Conservation (phyloP, 805 yeast genomes). For the Monosporozyma siamensis region DNA sequence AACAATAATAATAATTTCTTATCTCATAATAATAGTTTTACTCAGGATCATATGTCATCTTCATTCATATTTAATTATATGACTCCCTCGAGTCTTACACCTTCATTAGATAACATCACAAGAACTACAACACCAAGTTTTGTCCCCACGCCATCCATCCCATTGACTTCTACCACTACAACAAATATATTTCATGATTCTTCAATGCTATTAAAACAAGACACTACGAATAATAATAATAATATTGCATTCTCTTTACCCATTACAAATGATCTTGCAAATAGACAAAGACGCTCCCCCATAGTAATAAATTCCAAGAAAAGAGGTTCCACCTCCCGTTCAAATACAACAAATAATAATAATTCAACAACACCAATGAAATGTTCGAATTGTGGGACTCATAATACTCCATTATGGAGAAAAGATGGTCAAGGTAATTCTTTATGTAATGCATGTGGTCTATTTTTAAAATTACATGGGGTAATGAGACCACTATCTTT, state of each 20-base stretch:
- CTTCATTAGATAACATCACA: neutral
- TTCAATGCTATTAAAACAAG: neutral
- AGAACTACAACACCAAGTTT: neutral
- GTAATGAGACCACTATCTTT: slow-evolving; percentile 82
- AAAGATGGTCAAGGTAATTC: slow-evolving; percentile 86
- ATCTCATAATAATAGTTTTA: neutral
- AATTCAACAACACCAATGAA: slow-evolving; percentile 20
- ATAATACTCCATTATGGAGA: slow-evolving; percentile 90
- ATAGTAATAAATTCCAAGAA: neutral
- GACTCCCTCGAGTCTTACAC: slow-evolving; percentile 1
- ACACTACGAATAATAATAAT: neutral
- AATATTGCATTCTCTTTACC: slow-evolving; percentile 3
- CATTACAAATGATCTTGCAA: neutral
- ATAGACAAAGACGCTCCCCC: neutral
- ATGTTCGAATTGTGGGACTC: slow-evolving; percentile 84
- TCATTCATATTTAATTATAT: slow-evolving; percentile 1
- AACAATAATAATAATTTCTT: neutral
- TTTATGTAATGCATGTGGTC: slow-evolving; percentile 90
- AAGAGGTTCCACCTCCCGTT: neutral
- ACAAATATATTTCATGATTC: neutral
- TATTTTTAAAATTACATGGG: slow-evolving; percentile 84
- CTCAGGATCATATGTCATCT: neutral
- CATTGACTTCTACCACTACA: neutral
- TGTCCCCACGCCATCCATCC: neutral
- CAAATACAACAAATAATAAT: neutral